phyloP scores from a whole-genome alignment of 164 flowering plant genomes.

The Dillenia suffruticosa region DNA sequence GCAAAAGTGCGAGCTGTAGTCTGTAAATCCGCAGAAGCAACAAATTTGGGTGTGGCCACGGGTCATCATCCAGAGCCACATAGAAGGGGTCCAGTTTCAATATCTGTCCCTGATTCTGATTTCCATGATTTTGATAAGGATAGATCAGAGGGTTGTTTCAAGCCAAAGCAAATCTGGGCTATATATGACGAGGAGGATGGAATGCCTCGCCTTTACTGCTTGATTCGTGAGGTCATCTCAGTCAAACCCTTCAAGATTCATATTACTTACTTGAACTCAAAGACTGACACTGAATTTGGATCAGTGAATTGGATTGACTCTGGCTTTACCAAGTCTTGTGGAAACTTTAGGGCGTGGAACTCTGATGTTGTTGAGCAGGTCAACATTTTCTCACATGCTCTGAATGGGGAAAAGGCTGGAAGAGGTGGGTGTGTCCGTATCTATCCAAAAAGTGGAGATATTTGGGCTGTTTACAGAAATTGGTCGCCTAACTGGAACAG shows the following conservation, averaged over 20 bases:
- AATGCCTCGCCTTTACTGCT: constrained; percentile 89
- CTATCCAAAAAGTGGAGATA: constrained; percentile 73
- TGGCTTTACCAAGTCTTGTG: constrained; percentile 85
- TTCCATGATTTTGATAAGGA: constrained; percentile 89
- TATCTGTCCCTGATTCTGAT: constrained; percentile 80
- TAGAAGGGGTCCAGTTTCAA: constrained; percentile 32
- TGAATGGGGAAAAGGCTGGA: constrained; percentile 57
- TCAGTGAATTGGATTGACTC: constrained; percentile 58
- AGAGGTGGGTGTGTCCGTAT: constrained; percentile 70
- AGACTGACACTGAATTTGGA: constrained; percentile 64
- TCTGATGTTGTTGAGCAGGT: constrained; percentile 61
- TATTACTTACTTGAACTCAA: constrained; percentile 65
- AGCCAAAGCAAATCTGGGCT: constrained; percentile 93
- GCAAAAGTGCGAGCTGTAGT: constrained; percentile 14
- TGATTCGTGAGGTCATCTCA: constrained; percentile 68
- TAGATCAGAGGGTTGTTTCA: constrained; percentile 77
- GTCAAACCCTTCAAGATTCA: constrained; percentile 71
- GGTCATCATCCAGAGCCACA: constrained; percentile 13
- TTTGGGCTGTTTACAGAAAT: constrained; percentile 85
- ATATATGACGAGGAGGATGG: constrained; percentile 94
- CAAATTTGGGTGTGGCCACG: constrained; percentile 5
- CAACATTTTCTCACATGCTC: constrained; percentile 78
- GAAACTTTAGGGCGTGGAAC: constrained; percentile 57
- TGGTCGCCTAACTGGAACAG: constrained; percentile 82
- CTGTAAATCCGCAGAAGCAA: constrained; percentile 14